phyloP scores from a whole-genome alignment of 2,329 filamentous ascomycete genomes.

The Epichloe scottii region DNA sequence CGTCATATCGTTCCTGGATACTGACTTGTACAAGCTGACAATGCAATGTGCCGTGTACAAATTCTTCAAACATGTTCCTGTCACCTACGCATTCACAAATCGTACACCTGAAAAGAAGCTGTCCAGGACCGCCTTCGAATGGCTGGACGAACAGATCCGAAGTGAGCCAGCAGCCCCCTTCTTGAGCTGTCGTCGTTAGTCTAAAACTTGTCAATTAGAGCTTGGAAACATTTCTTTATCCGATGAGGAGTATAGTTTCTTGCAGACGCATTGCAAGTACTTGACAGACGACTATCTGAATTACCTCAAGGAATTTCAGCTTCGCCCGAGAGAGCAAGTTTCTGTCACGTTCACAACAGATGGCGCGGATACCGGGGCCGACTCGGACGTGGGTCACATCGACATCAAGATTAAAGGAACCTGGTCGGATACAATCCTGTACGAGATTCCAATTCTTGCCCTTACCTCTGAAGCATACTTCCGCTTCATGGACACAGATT shows the following conservation, averaged over 20 bases:
- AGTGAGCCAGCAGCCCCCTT: constrained; percentile 39
- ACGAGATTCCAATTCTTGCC: constrained; percentile 90
- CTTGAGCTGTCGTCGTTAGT: not conserved
- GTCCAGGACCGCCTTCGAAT: constrained; percentile 67
- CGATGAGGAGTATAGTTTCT: constrained; percentile 66
- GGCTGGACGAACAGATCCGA: constrained; percentile 73
- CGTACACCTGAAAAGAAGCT: constrained; percentile 89
- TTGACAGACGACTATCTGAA: constrained; percentile 64
- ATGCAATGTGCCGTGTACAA: constrained; percentile 97
- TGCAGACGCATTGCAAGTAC: constrained; percentile 70
- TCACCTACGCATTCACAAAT: constrained; percentile 91
- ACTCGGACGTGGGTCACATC: constrained; percentile 60
- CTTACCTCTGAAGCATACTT: constrained; percentile 95
- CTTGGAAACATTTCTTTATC: constrained; percentile 72
- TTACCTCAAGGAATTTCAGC: constrained; percentile 70
- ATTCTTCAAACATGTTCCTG: constrained; percentile 71
- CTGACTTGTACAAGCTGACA: constrained; percentile 86
- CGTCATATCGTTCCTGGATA: constrained; percentile 72
- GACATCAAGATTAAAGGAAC: constrained; percentile 65
- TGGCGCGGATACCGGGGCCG: constrained; percentile 44
- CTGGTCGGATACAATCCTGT: constrained; percentile 93
- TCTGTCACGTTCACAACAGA: constrained; percentile 51
- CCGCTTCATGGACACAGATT: constrained; percentile 88
- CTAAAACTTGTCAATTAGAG: constrained; percentile 34
- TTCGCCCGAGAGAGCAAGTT: constrained; percentile 73